Percentiles rank a stretch among this genome's conserved stretches.
phyloP scores from a whole-genome alignment of 192 early-diverging fungal genomes.

The Irineochytrium annulatum region DNA sequence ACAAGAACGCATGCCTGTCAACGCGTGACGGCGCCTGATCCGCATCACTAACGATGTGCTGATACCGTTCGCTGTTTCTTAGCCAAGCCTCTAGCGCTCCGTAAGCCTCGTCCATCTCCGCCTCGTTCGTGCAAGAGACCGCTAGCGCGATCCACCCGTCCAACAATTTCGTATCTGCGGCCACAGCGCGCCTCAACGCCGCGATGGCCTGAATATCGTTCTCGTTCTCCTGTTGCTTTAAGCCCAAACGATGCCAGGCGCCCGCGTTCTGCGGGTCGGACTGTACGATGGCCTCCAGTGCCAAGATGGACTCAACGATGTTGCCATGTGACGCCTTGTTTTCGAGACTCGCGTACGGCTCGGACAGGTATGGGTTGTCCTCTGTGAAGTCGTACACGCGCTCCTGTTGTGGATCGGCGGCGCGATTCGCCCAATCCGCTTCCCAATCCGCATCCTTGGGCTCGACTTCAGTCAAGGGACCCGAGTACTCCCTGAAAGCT shows the following conservation, averaged over 20 bases:
- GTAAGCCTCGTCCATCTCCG: slow-evolving; percentile 78
- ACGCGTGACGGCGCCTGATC: slow-evolving; percentile 20
- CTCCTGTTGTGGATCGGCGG: slow-evolving; percentile 5
- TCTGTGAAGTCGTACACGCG: slow-evolving; percentile 51
- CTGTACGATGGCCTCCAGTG: slow-evolving; percentile 85
- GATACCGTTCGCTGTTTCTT: slow-evolving; percentile 66
- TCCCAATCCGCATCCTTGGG: slow-evolving; percentile 20
- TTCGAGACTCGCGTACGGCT: slow-evolving; percentile 27
- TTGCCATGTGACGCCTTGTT: slow-evolving; percentile 39
- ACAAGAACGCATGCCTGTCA: slow-evolving; percentile 66
- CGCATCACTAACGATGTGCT: slow-evolving; percentile 36
- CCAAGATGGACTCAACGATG: slow-evolving; percentile 83
- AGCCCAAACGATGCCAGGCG: slow-evolving; percentile 83
- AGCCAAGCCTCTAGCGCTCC: slow-evolving; percentile 89
- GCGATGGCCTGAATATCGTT: slow-evolving; percentile 88
- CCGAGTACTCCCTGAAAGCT: slow-evolving; percentile 7
- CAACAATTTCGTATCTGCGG: slow-evolving; percentile 65
- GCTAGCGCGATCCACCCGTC: slow-evolving; percentile 84
- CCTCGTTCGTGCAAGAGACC: slow-evolving; percentile 93
- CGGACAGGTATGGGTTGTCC: slow-evolving; percentile 66
- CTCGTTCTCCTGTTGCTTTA: slow-evolving; percentile 95
- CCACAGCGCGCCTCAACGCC: slow-evolving; percentile 75
- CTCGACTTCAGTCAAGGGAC: background rate
- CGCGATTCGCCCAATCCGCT: slow-evolving; percentile 2
- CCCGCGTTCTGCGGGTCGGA: slow-evolving; percentile 70